Evolutionary conservation across 2,329 filamentous ascomycete genomes (phyloP).

Genomic region (Alternaria rosae): DNA sequence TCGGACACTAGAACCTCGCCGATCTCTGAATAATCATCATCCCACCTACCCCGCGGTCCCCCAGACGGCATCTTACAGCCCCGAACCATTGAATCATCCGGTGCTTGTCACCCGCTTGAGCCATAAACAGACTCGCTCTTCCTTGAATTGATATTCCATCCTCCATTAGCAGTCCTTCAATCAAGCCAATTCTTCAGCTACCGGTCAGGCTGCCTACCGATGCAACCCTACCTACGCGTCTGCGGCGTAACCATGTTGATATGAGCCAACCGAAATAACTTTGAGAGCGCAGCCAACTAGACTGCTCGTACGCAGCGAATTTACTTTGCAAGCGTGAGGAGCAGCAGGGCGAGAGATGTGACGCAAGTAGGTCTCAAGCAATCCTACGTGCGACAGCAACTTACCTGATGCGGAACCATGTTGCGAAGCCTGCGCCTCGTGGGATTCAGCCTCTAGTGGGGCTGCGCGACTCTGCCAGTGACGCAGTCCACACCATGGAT

Average conservation of each 20-base stretch:
- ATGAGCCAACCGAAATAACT: neutral
- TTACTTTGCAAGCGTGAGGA: constrained; percentile 2
- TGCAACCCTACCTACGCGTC: constrained; percentile 15
- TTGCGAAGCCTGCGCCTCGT: constrained; percentile 13
- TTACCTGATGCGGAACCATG: constrained; percentile 10
- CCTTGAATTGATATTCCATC: neutral
- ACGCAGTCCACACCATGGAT: constrained; percentile 1
- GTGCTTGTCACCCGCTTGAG: constrained; percentile 12
- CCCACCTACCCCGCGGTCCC: constrained; percentile 25
- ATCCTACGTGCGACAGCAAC: constrained; percentile 5
- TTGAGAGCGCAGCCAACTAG: neutral
- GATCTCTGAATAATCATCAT: constrained; percentile 23
- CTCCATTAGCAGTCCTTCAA: constrained; percentile 12
- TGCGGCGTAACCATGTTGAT: constrained; percentile 8
- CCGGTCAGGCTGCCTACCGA: constrained; percentile 10
- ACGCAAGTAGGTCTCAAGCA: neutral
- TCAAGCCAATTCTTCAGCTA: constrained; percentile 17
- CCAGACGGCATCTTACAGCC: constrained; percentile 16
- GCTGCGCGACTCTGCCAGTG: constrained; percentile 7
- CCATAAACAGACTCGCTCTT: constrained; percentile 6
- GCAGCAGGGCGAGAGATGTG: constrained; percentile 1
- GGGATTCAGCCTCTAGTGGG: constrained; percentile 10
- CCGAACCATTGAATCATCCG: constrained; percentile 20
- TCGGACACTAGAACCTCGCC: constrained; percentile 8
- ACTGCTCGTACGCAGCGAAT: neutral